Evolutionary conservation across 768 basidiomycete genomes (phyloP).

Genomic region (Arthromyces matolae): DNA sequence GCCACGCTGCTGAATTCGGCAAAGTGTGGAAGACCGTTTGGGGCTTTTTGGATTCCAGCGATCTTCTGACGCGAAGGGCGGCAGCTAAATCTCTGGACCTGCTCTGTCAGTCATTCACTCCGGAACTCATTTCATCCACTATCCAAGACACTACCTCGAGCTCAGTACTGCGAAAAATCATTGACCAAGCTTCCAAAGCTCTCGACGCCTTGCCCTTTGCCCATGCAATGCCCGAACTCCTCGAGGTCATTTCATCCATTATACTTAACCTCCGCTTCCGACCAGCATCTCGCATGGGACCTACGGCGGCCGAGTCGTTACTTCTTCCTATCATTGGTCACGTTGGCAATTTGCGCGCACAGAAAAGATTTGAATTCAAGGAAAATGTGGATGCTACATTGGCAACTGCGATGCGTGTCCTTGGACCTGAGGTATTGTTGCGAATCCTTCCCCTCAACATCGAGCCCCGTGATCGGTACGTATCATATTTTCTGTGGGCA

Average conservation of each 20-base stretch:
- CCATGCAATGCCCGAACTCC: slow-evolving; percentile 71
- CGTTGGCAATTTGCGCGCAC: slow-evolving; percentile 68
- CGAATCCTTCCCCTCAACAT: slow-evolving; percentile 79
- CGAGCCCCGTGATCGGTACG: slow-evolving; percentile 74
- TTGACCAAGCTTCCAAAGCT: slow-evolving; percentile 61
- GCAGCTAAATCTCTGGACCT: slow-evolving; percentile 60
- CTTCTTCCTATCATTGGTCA: slow-evolving; percentile 66
- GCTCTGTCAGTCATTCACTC: slow-evolving; percentile 69
- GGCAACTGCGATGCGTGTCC: slow-evolving; percentile 73
- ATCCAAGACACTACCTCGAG: slow-evolving; percentile 44
- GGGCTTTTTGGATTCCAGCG: slow-evolving; percentile 73
- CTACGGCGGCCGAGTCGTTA: slow-evolving; percentile 65
- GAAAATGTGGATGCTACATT: slow-evolving; percentile 81
- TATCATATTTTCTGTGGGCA: slow-evolving; percentile 9
- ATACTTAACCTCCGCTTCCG: slow-evolving; percentile 58
- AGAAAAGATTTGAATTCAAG: slow-evolving; percentile 87
- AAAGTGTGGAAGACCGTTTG: slow-evolving; percentile 75
- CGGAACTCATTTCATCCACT: slow-evolving; percentile 53
- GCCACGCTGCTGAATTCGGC: slow-evolving; percentile 50
- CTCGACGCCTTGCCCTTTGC: slow-evolving; percentile 73
- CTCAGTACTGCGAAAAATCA: slow-evolving; percentile 58
- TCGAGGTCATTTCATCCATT: slow-evolving; percentile 70
- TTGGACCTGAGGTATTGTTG: slow-evolving; percentile 83
- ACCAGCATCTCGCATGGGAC: slow-evolving; percentile 31
- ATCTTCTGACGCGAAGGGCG: slow-evolving; percentile 56